Evolutionary conservation across 129 eudicot species (phyloP), one percentile per base, ranked within the genome.

Genomic region (Artemisia tridentata): DNA sequence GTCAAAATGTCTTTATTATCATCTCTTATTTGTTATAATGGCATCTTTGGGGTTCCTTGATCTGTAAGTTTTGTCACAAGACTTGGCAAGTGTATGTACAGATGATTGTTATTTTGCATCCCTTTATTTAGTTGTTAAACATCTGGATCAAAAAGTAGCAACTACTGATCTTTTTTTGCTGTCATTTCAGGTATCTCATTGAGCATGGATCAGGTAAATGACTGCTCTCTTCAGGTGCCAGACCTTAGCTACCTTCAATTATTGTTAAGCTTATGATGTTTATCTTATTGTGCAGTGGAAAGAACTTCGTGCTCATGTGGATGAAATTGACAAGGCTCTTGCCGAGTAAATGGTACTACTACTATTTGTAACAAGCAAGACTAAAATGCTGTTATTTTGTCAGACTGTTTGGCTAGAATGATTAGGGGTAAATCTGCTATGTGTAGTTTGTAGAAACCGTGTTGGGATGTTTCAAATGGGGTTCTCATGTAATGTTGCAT

Each of bases 291-390:
- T 41, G 56, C 83, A 88, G 95, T 88, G 95, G 91, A 88, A 88
- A 75, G 80, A 85, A 72, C 90, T 88, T 49, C 84, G 88, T 60
- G 88, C 87, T 43, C 90, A 85, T 80, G 83, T 81, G 64, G 83
- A 83, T 56, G 88, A 88, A 75, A 88, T 88, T 31, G 91, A 88
- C 74, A 66, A 85, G 81, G 95, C 82, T 45, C 88, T 88, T 76
- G 81, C 83, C n/a, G 54, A 78, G 81, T 63, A 52, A 69, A 51
- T 63, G 49, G 56, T 57, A 45, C 54, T 50, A 50, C 17, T 50
- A 56, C 19, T 70, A 20, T 18, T 49, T 15, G 73, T 67, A 66
- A 27, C 47, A 15, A 48, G 69, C 5, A 75, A 75, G 51, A 56
- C 51, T 75, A 66, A 31, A 38, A n/a, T 65, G 58, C 19, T 45